These are phyloP conservation scores for Trypanosoma brucei DNA, from an alignment of 208 protist genomes.

Conservation along the genomic window DNA sequence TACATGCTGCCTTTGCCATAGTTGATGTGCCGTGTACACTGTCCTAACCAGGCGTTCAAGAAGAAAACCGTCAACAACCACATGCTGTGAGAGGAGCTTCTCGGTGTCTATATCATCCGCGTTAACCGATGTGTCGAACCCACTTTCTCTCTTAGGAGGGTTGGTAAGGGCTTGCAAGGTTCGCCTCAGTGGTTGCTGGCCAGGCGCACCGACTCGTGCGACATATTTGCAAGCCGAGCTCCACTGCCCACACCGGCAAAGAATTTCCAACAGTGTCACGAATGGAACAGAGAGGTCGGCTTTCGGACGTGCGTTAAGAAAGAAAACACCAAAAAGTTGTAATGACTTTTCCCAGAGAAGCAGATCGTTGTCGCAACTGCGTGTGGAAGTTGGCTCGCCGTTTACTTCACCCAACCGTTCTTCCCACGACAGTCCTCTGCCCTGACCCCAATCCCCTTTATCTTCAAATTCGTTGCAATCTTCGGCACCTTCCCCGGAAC, in stretches of 20 bases:
- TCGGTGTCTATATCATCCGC: neutral
- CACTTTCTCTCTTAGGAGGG: neutral
- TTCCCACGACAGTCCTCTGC: neutral
- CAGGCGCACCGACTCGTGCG: neutral
- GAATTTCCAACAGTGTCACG: constrained; percentile 3
- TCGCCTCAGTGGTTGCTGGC: neutral
- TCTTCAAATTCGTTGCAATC: neutral
- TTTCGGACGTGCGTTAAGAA: constrained; percentile 13
- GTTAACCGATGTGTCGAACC: neutral
- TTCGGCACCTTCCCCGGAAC: neutral
- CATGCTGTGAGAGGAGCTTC: constrained; percentile 10
- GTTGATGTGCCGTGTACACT: neutral
- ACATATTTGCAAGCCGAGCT: constrained; percentile 3
- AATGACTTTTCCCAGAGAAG: constrained; percentile 12
- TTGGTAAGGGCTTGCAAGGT: neutral
- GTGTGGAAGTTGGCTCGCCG: neutral
- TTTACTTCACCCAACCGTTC: neutral
- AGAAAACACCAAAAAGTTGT: constrained; percentile 12
- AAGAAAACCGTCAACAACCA: constrained; percentile 24
- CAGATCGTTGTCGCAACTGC: neutral
- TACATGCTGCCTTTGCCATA: constrained; percentile 2
- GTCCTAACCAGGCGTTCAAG: constrained; percentile 9
- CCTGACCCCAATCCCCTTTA: neutral
- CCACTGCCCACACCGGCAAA: constrained; percentile 5
- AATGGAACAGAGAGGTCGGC: constrained; percentile 25